Base-by-base conservation (phyloP, 2,329 filamentous ascomycete species). In the Pestalotiopsis sp. region DNA sequence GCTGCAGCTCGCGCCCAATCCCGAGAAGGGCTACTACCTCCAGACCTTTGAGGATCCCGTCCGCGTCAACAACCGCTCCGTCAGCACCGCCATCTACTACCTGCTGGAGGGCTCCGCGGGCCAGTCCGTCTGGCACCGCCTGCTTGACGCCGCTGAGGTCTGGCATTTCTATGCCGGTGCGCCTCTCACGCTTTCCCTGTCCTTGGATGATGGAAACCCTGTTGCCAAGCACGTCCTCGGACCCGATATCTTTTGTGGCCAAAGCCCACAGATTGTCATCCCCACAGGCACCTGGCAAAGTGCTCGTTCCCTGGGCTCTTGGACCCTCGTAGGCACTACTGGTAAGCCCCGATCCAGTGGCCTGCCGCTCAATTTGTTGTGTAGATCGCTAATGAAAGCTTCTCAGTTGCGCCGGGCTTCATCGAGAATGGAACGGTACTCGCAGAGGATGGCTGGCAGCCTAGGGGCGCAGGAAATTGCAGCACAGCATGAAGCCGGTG, bases 151-250 rank as follows among this genome's bases (percentile, higher is more conserved):
- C 3, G 81, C 75, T 57, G 85, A 88, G 73, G 77, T 86, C 9
- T 87, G 86, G 86, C 86, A 88, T 72, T 84, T 83, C 75, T 87
- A 88, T 64, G 85, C 83, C 9, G 86, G 86, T 4, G 84, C 85
- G 6, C 85, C 85, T 1, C 73, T 88, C 63, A 79, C 75, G 12
- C 74, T 87, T 11, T 83, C 80, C 2, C 75, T 86, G 0, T 84
- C 84, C 1, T 73, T 68, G 23, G 75, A 87, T 64, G 79, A 87
- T 66, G 84, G 84, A 2, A 75, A 73, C 72, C 78, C 76, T 49
- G 77, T 77, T 70, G 75, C 77, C 5, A 68, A 78, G 45, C 70
- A 75, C 9, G 72, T 80, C 31, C 77, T 87, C 13, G 85, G 84
- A 0, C 76, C 78, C 4, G 80, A 85, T 60, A 67, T 86, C n/a